Evolutionary conservation across 2,329 filamentous ascomycete genomes (phyloP), one percentile per base, ranked within the genome.

Genomic region (Fusarium zealandicum): DNA sequence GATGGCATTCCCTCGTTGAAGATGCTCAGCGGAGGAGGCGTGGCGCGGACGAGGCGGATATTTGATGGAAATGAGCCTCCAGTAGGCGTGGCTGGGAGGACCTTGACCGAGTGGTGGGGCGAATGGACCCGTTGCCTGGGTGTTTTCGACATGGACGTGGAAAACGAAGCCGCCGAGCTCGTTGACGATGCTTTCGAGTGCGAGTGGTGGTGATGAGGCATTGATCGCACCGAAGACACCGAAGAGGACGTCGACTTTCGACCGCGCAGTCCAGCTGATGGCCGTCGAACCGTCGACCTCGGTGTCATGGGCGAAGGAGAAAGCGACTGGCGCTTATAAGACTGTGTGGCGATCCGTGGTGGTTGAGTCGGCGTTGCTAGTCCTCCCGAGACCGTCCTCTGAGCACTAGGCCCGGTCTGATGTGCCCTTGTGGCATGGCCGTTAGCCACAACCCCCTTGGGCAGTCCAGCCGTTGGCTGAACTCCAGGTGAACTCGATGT

Each of bases 191-290:
- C 92, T 74, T 98, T 98, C 17, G 92, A 96, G 72, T 97, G 93
- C 2, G 89, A 88, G 70, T 95, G 90, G 46, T 89, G 87, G 61
- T 92, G 89, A 63, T 93, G 90, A 67, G 93, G 92, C 69, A 98
- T 92, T 37, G 90, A 96, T 53, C 95, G 88, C 51, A 99, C 88
- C 0, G 92, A 96, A 1, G 92, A 97, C 13, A 99, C 87, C 0
- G 93, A 98, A 0, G 92, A 96, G 0, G 92, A 97, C 0, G 95
- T 99, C 1, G 93, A 98, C 72, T 98, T 98, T 56, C 95, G 86
- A 31, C 95, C 93, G 22, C 93, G 86, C 37, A 98, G 82, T 25
- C 93, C 93, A 36, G 83, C 85, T 5, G 92, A 96, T 3, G 91
- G 86, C 30, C 92, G 89, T 10, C 95, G 87, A 67, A 96, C 89